Evolutionary conservation across 108 stramenopile genomes (phyloP).

Genomic region (Nitzschia palea): DNA sequence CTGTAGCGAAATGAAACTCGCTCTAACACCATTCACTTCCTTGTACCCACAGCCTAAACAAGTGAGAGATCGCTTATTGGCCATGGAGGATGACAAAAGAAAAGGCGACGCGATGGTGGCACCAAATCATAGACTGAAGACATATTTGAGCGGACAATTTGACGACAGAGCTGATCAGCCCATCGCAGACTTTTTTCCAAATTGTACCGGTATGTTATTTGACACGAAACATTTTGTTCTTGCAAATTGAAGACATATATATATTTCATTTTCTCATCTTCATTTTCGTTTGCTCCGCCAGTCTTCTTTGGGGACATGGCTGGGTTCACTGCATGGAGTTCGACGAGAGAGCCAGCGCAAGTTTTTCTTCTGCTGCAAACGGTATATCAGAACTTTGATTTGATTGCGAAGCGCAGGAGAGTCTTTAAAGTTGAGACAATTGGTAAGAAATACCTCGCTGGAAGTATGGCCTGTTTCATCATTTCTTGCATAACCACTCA

Average conservation of each 20-base stretch:
- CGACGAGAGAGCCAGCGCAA: slow-evolving; percentile 36
- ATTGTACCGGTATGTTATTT: slow-evolving; percentile 59
- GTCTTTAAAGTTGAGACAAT: slow-evolving; percentile 41
- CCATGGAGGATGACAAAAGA: neutral
- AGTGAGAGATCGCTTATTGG: slow-evolving; percentile 2
- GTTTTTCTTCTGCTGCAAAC: slow-evolving; percentile 58
- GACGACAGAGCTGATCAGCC: slow-evolving; percentile 11
- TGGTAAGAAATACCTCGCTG: neutral
- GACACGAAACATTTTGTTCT: slow-evolving; percentile 19
- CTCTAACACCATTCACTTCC: neutral
- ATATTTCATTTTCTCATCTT: neutral
- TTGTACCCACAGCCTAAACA: neutral
- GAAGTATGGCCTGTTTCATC: neutral
- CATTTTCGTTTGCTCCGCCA: neutral
- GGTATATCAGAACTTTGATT: slow-evolving; percentile 31
- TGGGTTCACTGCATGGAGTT: slow-evolving; percentile 44
- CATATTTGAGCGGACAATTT: neutral
- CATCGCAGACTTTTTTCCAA: slow-evolving; percentile 56
- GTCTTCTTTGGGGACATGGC: slow-evolving; percentile 64
- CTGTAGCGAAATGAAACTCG: neutral
- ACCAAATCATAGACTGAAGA: neutral
- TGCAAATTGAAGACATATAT: neutral
- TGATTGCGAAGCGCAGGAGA: slow-evolving; percentile 2
- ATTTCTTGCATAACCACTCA: no score
- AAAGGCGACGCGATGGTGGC: neutral